These are phyloP conservation scores for Pterocarpus santalinus DNA, from an alignment of 306 rosid genomes.

Conservation along the genomic window DNA sequence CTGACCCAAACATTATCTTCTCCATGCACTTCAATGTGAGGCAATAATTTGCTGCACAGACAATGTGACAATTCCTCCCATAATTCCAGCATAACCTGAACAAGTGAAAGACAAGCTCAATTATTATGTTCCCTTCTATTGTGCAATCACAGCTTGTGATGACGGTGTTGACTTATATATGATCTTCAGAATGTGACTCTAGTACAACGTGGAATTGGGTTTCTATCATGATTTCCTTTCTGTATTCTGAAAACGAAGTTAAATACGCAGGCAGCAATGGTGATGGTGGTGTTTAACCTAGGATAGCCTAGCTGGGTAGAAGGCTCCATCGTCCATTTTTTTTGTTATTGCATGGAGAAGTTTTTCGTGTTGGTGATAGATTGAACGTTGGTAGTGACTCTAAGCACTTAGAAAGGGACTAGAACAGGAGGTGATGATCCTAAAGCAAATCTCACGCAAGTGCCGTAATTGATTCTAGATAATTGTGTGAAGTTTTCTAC, in stretches of 20 bases:
- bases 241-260: not conserved
- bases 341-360: not conserved
- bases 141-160: not conserved
- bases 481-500: not conserved
- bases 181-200: constrained; percentile 3
- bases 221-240: not conserved
- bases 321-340: not conserved
- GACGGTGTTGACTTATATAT: not conserved
- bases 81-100: constrained; percentile 6
- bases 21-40: not conserved
- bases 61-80: constrained; percentile 15
- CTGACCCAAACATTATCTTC: not conserved
- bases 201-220: constrained; percentile 8
- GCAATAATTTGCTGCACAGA: not conserved
- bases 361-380: not conserved
- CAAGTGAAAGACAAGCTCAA: not conserved
- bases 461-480: not conserved
- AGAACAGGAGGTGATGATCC: not conserved
- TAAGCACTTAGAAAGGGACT: not conserved
- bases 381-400: not conserved
- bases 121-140: not conserved
- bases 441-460: not conserved
- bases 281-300: constrained; percentile 12
- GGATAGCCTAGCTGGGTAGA: not conserved
- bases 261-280: not conserved